These are phyloP conservation scores for Perkinsus olseni DNA, from an alignment of 169 alveolate genomes.

Conservation along the genomic window DNA sequence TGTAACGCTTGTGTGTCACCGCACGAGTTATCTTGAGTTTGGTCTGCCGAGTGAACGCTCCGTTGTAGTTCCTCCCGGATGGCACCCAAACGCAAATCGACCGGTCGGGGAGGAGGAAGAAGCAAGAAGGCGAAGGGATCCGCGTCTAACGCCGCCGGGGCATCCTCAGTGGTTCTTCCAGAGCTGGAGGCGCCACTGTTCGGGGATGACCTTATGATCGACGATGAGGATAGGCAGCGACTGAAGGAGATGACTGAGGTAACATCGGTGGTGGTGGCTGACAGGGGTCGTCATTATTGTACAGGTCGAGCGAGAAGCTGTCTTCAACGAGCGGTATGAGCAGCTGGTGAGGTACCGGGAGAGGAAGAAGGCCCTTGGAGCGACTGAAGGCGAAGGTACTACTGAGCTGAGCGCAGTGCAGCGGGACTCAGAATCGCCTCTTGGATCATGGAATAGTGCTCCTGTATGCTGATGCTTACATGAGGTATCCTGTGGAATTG, in stretches of 20 bases:
- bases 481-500: too few species aligned
- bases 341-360: neutral
- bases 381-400: neutral
- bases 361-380: neutral
- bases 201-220: neutral
- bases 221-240: neutral
- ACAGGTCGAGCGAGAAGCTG: neutral
- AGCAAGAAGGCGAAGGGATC: neutral
- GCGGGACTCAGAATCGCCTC: too few species aligned
- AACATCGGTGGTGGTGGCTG: neutral
- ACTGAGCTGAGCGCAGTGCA: too few species aligned
- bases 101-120: neutral
- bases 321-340: neutral
- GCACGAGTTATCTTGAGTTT: too few species aligned
- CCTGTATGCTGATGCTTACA: too few species aligned
- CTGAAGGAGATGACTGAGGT: constrained; percentile 1
- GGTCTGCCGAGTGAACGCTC: too few species aligned
- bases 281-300: neutral
- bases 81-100: neutral
- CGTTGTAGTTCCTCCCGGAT: neutral
- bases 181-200: neutral
- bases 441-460: too few species aligned
- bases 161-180: neutral
- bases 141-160: neutral
- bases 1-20: neutral